Evolutionary conservation across 345 rosid genomes (phyloP), one percentile per base, ranked within the genome.

Genomic region (Microcos paniculata): DNA sequence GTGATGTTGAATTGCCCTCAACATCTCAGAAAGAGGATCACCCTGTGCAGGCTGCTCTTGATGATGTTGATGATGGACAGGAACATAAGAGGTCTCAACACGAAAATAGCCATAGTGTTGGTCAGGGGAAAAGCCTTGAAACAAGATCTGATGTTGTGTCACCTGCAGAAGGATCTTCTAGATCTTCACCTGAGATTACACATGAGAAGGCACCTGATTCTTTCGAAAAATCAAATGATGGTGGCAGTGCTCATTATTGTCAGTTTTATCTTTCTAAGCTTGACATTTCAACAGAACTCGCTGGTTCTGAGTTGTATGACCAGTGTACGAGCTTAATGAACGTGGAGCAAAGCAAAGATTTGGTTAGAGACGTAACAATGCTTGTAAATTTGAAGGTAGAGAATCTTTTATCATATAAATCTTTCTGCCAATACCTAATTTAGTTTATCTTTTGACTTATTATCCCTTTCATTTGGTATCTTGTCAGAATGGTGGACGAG

Each of bases 221-320:
- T 79, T 79, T 82, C 66, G 84, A 83, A 80, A 13, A 42, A 11
- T 78, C 85, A 31, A 80, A 57, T 57, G 79, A 42, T 61, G 82
- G 82, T 62, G 75, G 48, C 75, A 43, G 30, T 70, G 75, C 82
- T 46, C 76, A 62, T 38, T 66, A 67, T 82, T 73, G 80, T 56
- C 61, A 72, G 68, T 83, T 84, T 75, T 93, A 96, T 87, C 91
- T 96, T 57, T 90, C 98, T 52, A 90, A 87, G 86, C 88, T 96
- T 65, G 98, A 96, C 85, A 83, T 96, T 76, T 93, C 99, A 4
- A 69, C 80, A 43, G 93, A 94, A 75, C 96, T 96, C 76, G 83
- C 90, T 67, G 86, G 85, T 81, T 78, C 91, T 0, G 96, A 93
- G 80, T 71, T 92, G 86, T 85, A 72, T 80, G 75, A 74, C 73